These are phyloP conservation scores for Tephrocybe sp. DNA, from an alignment of 768 basidiomycete species.

Conservation along the genomic window DNA sequence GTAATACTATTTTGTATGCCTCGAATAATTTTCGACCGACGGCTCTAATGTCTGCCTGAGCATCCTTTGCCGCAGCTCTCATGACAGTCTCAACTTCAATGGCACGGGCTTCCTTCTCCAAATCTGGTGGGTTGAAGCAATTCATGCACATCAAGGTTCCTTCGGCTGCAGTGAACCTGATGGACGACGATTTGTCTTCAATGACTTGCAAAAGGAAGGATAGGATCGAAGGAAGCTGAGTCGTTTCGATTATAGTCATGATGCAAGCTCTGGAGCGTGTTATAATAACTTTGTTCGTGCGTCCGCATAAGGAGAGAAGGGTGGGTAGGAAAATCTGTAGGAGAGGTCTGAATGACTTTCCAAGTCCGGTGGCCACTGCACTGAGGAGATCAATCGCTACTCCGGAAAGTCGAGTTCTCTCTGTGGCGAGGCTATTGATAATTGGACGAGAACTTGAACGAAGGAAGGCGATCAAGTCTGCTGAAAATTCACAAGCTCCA, in stretches of 20 bases:
- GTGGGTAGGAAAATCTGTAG: slow-evolving; percentile 66
- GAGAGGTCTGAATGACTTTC: slow-evolving; percentile 62
- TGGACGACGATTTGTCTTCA: slow-evolving; percentile 66
- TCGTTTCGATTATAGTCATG: slow-evolving; percentile 57
- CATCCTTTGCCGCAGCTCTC: slow-evolving; percentile 62
- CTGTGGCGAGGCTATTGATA: slow-evolving; percentile 15
- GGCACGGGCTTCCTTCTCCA: slow-evolving; percentile 66
- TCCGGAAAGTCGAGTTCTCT: slow-evolving; percentile 18
- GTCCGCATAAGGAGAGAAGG: slow-evolving; percentile 62
- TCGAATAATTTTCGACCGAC: slow-evolving; percentile 69
- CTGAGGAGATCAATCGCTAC: slow-evolving; percentile 14
- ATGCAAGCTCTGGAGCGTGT: slow-evolving; percentile 64
- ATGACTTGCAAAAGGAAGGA: slow-evolving; percentile 55
- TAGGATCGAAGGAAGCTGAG: slow-evolving; percentile 64
- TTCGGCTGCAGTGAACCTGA: slow-evolving; percentile 67
- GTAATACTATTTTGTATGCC: slow-evolving; percentile 70
- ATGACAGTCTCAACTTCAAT: slow-evolving; percentile 71
- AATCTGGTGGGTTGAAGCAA: slow-evolving; percentile 74
- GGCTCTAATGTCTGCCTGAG: slow-evolving; percentile 73
- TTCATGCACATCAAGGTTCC: slow-evolving; percentile 64
- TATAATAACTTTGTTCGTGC: slow-evolving; percentile 77
- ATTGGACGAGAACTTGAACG: slow-evolving; percentile 17
- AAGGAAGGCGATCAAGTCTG: slow-evolving; percentile 14
- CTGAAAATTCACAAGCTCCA: slow-evolving; percentile 17
- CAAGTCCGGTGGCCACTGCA: slow-evolving; percentile 59